Evolutionary conservation across 805 yeast genomes (phyloP).

Genomic region (Hanseniaspora thailandica): DNA sequence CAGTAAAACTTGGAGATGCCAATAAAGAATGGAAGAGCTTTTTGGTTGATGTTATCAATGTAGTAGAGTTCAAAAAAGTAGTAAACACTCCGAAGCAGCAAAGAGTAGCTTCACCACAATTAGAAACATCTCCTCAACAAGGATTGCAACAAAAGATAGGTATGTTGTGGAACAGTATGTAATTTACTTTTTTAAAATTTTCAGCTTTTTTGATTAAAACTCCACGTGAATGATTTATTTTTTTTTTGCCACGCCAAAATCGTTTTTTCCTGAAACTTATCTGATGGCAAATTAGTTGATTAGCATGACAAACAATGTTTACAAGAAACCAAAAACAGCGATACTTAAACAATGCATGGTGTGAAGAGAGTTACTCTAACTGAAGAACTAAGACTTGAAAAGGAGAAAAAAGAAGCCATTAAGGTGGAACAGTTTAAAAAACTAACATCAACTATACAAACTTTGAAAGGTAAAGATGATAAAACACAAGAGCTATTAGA

Average conservation of each 20-base stretch:
- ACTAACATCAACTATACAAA: slow-evolving; percentile 9
- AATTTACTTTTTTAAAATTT: not conserved
- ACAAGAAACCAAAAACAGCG: not conserved
- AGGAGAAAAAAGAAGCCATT: slow-evolving; percentile 44
- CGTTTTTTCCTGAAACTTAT: not conserved
- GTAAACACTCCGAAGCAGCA: slow-evolving; percentile 10
- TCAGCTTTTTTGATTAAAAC: not conserved
- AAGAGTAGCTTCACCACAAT: slow-evolving; percentile 5
- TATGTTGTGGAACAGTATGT: slow-evolving; percentile 20
- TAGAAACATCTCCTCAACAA: slow-evolving; percentile 12
- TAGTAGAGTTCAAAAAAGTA: slow-evolving; percentile 17
- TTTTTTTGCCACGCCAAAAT: not conserved
- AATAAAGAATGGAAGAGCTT: slow-evolving; percentile 26
- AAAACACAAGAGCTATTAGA: slow-evolving; percentile 11
- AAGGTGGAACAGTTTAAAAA: slow-evolving; percentile 47
- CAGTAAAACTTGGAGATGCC: slow-evolving; percentile 9
- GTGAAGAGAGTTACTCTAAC: slow-evolving; percentile 49
- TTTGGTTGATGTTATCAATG: slow-evolving; percentile 21
- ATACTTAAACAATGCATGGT: slow-evolving; percentile 45
- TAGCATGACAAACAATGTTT: not conserved
- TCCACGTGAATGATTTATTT: not conserved
- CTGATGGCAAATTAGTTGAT: not conserved
- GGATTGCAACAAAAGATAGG: slow-evolving; percentile 18
- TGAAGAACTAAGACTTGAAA: slow-evolving; percentile 42
- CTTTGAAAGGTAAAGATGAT: not conserved